These are phyloP conservation scores for Septoria linicola DNA, from an alignment of 2,329 filamentous ascomycete species.

Conservation along the genomic window DNA sequence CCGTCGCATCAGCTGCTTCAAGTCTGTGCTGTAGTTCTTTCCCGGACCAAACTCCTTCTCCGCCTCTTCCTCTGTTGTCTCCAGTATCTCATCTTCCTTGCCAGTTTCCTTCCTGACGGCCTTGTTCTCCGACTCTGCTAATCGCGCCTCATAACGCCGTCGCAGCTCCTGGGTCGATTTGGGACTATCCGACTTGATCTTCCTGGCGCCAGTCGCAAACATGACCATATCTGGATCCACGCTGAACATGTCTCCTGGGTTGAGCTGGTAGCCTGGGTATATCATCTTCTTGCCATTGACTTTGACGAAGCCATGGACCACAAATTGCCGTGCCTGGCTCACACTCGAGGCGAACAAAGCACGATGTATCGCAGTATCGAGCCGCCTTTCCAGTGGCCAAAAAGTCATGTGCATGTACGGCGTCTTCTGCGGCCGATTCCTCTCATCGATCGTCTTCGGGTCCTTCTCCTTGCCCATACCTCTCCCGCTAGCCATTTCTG, in stretches of 20 bases:
- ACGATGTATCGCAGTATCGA: slow-evolving; percentile 93
- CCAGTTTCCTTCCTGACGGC: slow-evolving; percentile 22
- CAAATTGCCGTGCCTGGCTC: slow-evolving; percentile 89
- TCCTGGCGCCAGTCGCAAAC: slow-evolving; percentile 74
- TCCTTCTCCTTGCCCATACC: slow-evolving; percentile 65
- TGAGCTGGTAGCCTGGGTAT: slow-evolving; percentile 88
- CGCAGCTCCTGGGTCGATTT: slow-evolving; percentile 28
- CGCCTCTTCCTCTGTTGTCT: slow-evolving; percentile 21
- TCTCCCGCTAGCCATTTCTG: slow-evolving; percentile 76
- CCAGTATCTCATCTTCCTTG: slow-evolving; percentile 27
- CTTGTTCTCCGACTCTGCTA: slow-evolving; percentile 25
- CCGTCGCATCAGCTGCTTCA: slow-evolving; percentile 56
- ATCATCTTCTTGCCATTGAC: slow-evolving; percentile 98
- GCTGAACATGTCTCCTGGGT: slow-evolving; percentile 97
- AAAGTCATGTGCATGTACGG: slow-evolving; percentile 98
- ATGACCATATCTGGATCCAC: slow-evolving; percentile 87
- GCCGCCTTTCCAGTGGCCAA: slow-evolving; percentile 81
- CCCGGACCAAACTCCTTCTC: slow-evolving; percentile 14
- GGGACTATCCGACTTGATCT: slow-evolving; percentile 34
- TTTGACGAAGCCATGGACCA: slow-evolving; percentile 86
- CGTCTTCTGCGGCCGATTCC: slow-evolving; percentile 51
- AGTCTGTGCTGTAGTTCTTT: slow-evolving; percentile 38
- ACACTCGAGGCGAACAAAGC: slow-evolving; percentile 92
- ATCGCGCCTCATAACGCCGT: slow-evolving; percentile 22
- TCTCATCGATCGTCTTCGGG: slow-evolving; percentile 18